phyloP scores from a whole-genome alignment of 2,329 filamentous ascomycete species.

The Colletotrichum ledebouriae region DNA sequence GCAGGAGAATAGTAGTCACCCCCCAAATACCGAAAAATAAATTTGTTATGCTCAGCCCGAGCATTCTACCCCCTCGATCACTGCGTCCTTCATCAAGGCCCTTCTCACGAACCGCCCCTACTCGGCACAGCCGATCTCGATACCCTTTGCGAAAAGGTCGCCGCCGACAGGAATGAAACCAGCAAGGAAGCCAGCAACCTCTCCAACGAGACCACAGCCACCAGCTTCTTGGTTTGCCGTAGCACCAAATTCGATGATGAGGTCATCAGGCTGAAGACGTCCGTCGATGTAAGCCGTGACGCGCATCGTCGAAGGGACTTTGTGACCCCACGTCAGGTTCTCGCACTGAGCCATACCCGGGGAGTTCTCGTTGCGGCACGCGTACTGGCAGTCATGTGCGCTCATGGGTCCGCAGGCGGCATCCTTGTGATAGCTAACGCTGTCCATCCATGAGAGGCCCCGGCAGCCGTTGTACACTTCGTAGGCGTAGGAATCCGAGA shows the following conservation, averaged over 20 bases:
- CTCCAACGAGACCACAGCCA: slow-evolving; percentile 36
- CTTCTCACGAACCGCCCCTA: neutral
- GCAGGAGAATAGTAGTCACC: too few species aligned
- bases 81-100: neutral
- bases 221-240: slow-evolving; percentile 21
- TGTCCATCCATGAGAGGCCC: slow-evolving; percentile 41
- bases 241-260: slow-evolving; percentile 40
- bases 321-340: slow-evolving; percentile 38
- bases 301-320: slow-evolving; percentile 40
- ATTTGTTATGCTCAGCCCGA: too few species aligned
- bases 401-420: slow-evolving; percentile 36
- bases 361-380: slow-evolving; percentile 34
- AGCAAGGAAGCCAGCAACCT: slow-evolving; percentile 26
- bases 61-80: too few species aligned
- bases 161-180: slow-evolving; percentile 38
- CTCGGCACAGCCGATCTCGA: slow-evolving; percentile 32
- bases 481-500: slow-evolving; percentile 36
- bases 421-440: slow-evolving; percentile 15
- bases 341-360: slow-evolving; percentile 38
- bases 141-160: slow-evolving; percentile 34
- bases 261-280: slow-evolving; percentile 38
- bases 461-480: slow-evolving; percentile 40
- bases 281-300: slow-evolving; percentile 42
- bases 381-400: slow-evolving; percentile 16
- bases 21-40: too few species aligned